Evolutionary conservation across 2,329 filamentous ascomycete species (phyloP).

Genomic region (Eutypa lata): DNA sequence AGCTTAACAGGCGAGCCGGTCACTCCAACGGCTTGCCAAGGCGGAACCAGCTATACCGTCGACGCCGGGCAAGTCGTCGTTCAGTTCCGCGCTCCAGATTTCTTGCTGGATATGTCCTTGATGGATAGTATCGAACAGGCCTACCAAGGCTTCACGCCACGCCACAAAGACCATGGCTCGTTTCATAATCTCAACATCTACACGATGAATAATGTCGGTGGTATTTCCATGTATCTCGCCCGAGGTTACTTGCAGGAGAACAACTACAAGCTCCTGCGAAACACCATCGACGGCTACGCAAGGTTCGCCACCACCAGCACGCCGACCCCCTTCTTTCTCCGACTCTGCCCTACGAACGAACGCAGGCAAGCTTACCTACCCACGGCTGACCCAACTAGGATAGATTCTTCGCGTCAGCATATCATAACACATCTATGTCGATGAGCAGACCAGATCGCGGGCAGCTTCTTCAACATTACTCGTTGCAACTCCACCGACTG

Average conservation of each 20-base stretch:
- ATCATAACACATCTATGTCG: slow-evolving; percentile 8
- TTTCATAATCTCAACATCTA: slow-evolving; percentile 8
- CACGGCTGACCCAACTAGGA: slow-evolving; percentile 2
- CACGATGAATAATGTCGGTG: slow-evolving; percentile 10
- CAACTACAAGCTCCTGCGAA: slow-evolving; percentile 8
- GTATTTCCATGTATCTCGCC: slow-evolving; percentile 11
- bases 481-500: slow-evolving; percentile 5
- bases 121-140: slow-evolving; percentile 10
- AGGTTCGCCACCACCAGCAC: slow-evolving; percentile 3
- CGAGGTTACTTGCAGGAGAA: slow-evolving; percentile 6
- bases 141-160: slow-evolving; percentile 10
- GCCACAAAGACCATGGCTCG: slow-evolving; percentile 4
- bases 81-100: slow-evolving; percentile 7
- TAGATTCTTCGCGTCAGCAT: slow-evolving; percentile 15
- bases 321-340: background rate
- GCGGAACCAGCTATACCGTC: slow-evolving; percentile 13
- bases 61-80: slow-evolving; percentile 5
- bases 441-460: slow-evolving; percentile 6
- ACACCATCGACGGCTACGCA: slow-evolving; percentile 8
- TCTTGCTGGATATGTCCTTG: slow-evolving; percentile 6
- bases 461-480: slow-evolving; percentile 8
- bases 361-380: background rate
- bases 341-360: background rate
- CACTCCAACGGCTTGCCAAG: slow-evolving; percentile 7
- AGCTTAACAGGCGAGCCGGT: slow-evolving; percentile 4